These are phyloP conservation scores for Haberlea rhodopensis DNA, from an alignment of 257 asterid genomes.

Conservation along the genomic window DNA sequence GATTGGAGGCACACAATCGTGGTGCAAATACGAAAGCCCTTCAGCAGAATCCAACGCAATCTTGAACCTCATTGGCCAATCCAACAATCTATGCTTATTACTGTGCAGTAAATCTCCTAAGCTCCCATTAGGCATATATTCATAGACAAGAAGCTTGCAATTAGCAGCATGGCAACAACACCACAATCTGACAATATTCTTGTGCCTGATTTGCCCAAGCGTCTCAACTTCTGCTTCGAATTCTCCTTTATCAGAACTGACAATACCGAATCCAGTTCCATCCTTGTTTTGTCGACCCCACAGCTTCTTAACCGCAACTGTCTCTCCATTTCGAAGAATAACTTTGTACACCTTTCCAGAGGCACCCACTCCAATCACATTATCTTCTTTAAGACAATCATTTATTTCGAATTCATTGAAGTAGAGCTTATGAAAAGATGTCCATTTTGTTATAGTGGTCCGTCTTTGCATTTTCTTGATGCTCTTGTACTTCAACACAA, in stretches of 20 bases:
- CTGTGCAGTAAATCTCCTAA: slow-evolving; percentile 72
- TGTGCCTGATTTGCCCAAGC: slow-evolving; percentile 76
- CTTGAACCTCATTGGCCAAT: slow-evolving; percentile 65
- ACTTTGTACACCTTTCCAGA: slow-evolving; percentile 77
- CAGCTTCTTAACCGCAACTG: slow-evolving; percentile 76
- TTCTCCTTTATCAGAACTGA: slow-evolving; percentile 37
- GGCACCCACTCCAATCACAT: slow-evolving; percentile 70
- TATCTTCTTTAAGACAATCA: slow-evolving; percentile 53
- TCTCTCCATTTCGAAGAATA: slow-evolving; percentile 60
- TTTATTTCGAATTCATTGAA: slow-evolving; percentile 60
- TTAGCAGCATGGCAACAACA: slow-evolving; percentile 58
- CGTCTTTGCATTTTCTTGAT: slow-evolving; percentile 30
- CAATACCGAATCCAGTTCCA: slow-evolving; percentile 20
- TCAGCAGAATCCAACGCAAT: slow-evolving; percentile 79
- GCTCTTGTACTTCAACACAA: slow-evolving; percentile 44
- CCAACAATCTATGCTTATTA: slow-evolving; percentile 38
- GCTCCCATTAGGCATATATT: slow-evolving; percentile 85
- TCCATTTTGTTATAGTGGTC: slow-evolving; percentile 59
- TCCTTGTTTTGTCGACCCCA: slow-evolving; percentile 33
- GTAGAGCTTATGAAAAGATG: slow-evolving; percentile 69
- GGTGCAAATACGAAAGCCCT: slow-evolving; percentile 85
- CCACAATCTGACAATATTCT: slow-evolving; percentile 73
- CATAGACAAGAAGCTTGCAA: slow-evolving; percentile 71
- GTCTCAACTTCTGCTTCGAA: slow-evolving; percentile 74
- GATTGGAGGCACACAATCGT: slow-evolving; percentile 80